Base-by-base conservation (phyloP, 1,284 basidiomycete species). In the Leccinum brunneo-olivaceum region DNA sequence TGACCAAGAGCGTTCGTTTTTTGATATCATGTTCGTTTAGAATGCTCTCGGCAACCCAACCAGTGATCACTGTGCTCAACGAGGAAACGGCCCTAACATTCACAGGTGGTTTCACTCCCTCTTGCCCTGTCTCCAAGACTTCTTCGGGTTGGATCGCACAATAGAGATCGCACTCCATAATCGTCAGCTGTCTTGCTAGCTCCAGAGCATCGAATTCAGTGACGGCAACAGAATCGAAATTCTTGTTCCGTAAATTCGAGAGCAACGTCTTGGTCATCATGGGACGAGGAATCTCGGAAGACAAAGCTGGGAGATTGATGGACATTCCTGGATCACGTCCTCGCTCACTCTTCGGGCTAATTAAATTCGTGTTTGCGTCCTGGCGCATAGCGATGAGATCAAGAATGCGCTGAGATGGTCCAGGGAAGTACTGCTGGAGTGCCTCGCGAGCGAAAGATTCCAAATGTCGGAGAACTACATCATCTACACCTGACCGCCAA, bases 11-110 rank as follows among this genome's bases (percentile, higher is more conserved):
- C 11, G 87, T 87, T 42, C 96, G 74, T 65, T 85, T 90, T 77
- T 94, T 95, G 52, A 83, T 75, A 65, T 98, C 94, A 39, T 74
- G 76, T 65, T 98, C 92, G 51, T 84, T 81, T 39, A 98, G 65
- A 52, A 98, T 93, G 52, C 84, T 84, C 67, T 97, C 93, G 11
- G 90, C 85, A 7, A 98, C 90, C 92, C 95, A 98, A 6, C 92
- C 90, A 2, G 93, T 98, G 52, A 93, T 84, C 42, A 85, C 81
- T 18, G 94, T 98, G 60, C 90, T 95, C 60, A 96, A 69, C 12
- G 84, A 84, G 43, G 87, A 89, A 52, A 96, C 84, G 14, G 89
- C 87, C 62, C 81, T 88, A 44, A 90, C 79, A 54, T 83, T 90
- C 44, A 73, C 61, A 9, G 84, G 79, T 14, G 79, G 73, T 53